phyloP scores from a whole-genome alignment of 2,329 filamentous ascomycete species.

The Trichoderma gracile region DNA sequence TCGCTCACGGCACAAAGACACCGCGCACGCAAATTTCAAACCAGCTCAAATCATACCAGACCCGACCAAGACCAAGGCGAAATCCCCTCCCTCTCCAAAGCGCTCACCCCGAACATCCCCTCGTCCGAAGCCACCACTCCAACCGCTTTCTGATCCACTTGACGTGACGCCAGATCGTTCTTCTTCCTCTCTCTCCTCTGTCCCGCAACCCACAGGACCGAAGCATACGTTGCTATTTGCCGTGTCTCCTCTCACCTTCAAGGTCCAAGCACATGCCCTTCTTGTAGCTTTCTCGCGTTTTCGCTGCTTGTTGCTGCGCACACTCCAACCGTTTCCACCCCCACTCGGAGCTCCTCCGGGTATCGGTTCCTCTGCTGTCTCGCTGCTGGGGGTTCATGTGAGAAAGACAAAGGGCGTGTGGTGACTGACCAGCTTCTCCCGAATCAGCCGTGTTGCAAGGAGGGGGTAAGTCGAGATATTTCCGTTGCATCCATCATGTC shows the following conservation, averaged over 20 bases:
- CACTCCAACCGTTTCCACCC: background rate
- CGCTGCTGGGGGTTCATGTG: constrained; percentile 1
- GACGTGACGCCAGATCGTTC: constrained; percentile 23
- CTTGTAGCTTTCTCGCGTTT: background rate
- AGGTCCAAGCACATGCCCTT: constrained; percentile 13
- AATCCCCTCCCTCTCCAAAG: constrained; percentile 6
- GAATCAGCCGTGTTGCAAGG: constrained; percentile 20
- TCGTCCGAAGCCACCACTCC: constrained; percentile 31
- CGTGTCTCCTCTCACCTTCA: constrained; percentile 10
- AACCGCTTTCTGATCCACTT: constrained; percentile 18
- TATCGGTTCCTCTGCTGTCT: background rate
- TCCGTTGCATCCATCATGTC: background rate
- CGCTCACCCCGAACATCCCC: constrained; percentile 28
- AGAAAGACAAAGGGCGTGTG: constrained; percentile 2
- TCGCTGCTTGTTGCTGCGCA: background rate
- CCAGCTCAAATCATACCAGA: no score
- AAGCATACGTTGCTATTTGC: constrained; percentile 24
- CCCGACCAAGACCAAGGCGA: constrained; percentile 1
- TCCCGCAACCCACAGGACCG: constrained; percentile 15
- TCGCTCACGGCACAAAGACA: background rate
- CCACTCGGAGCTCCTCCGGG: constrained; percentile 11
- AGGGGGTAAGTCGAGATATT: constrained; percentile 9
- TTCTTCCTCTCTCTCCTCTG: background rate
- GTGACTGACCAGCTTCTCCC: constrained; percentile 6
- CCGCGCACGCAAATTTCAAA: background rate